Evolutionary conservation across 768 basidiomycete species (phyloP), one percentile per base, ranked within the genome.

Genomic region (Lyophyllum decastes): DNA sequence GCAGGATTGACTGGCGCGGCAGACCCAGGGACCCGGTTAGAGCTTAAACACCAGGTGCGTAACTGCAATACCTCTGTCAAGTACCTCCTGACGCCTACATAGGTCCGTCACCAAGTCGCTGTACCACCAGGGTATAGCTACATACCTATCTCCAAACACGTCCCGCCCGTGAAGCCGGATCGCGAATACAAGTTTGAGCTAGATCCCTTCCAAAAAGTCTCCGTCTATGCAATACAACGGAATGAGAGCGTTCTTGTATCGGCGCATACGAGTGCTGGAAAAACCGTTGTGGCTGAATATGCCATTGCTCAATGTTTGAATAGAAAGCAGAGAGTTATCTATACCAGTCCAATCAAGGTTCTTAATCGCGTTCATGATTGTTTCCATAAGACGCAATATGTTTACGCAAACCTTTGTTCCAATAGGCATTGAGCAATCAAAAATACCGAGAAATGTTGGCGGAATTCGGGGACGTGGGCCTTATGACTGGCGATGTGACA

Each of bases 401-500:
- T 59, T 57, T 43, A 60, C 47, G 41, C 27, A 50, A 21, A n/a
- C 33, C 24, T 59, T 35, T 30, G 55, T 56, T 72, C 70, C 68
- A 55, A 55, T 74, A 98, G 96, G 97, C 97, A 1, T 78, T 98
- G 64, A 96, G 94, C 68, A 98, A 99, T 72, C 97, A 99, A 73
- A 98, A 99, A 75, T 99, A 96, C 72, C 90, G 97, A 65, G 97
- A 99, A 72, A 92, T 99, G 88, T 79, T 93, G 12, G 95, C 93
- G 45, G 92, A 94, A 69, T 99, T 99, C 73, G 94, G 94, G 19
- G 97, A 98, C 69, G 97, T 99, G 41, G 97, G 97, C 9, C 81
- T 99, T 30, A 98, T 99, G 96, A 99, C 97, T 2, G 95, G 97
- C 68, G 97, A 99, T 77, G 95, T 98, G 11, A 99, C 97, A 0